Conservation (phyloP, 2,329 filamentous ascomycete species). For the Paraphaeosphaeria minitans region DNA sequence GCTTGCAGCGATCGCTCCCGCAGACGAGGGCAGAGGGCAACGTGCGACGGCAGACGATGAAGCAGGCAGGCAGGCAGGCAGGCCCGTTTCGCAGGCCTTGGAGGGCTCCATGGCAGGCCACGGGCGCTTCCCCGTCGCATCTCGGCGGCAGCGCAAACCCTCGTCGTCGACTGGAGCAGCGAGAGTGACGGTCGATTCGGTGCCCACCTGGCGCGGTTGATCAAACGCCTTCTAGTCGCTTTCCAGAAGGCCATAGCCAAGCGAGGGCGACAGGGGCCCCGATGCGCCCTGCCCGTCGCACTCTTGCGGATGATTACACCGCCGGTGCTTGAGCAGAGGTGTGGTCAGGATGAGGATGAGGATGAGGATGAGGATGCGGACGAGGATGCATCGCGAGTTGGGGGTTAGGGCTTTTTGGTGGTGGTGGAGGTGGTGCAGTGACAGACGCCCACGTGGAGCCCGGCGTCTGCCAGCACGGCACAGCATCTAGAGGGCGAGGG, state of each 20-base stretch:
- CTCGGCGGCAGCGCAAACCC: neutral
- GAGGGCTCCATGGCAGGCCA: neutral
- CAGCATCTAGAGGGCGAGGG: neutral
- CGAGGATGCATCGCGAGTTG: neutral
- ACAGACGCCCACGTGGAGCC: conserved; percentile 31
- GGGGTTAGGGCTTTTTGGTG: neutral
- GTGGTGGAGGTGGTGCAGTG: neutral
- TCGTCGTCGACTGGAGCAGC: neutral
- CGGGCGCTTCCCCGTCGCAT: conserved; percentile 6
- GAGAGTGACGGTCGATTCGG: neutral
- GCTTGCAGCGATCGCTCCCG: conserved; percentile 37
- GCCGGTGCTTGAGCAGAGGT: neutral
- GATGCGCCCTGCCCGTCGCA: conserved; percentile 12
- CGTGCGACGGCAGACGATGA: conserved; percentile 17
- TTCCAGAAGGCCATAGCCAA: conserved; percentile 37
- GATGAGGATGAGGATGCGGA: no score
- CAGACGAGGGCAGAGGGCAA: conserved; percentile 7
- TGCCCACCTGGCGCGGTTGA: conserved; percentile 20
- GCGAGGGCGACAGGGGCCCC: conserved; percentile 19
- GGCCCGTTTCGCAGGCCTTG: conserved; percentile 18
- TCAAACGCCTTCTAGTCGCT: conserved; percentile 36
- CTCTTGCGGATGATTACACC: neutral
- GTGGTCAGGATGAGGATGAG: neutral
- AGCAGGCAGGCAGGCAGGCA: neutral
- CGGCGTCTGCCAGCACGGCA: conserved; percentile 5